Evolutionary conservation across 495 filamentous ascomycete species (phyloP).

Genomic region (Aspergillus conjunctus): DNA sequence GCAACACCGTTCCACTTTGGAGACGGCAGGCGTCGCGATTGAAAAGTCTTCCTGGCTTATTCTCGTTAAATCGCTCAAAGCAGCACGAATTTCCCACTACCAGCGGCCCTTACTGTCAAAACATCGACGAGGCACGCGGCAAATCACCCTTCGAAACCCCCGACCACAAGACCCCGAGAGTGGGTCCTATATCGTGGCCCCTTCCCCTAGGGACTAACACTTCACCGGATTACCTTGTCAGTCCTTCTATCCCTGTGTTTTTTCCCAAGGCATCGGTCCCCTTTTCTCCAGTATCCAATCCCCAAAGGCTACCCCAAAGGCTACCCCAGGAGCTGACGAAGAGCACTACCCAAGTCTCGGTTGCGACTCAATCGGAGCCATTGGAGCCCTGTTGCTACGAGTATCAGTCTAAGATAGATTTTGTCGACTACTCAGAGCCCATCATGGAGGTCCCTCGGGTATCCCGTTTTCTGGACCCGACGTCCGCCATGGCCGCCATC

Average conservation of each 20-base stretch:
- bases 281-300: background rate
- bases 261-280: background rate
- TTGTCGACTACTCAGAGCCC: background rate
- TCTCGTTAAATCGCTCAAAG: background rate
- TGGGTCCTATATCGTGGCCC: background rate
- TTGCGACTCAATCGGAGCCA: background rate
- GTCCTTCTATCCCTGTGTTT: background rate
- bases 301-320: background rate
- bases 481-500: slow-evolving; percentile 50
- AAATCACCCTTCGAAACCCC: background rate
- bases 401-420: background rate
- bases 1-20: background rate
- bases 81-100: background rate
- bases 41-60: background rate
- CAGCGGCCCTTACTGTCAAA: background rate
- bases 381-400: background rate
- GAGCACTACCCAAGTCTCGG: background rate
- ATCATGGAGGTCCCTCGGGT: slow-evolving; percentile 30
- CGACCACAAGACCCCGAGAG: background rate
- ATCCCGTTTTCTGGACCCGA: slow-evolving; percentile 46
- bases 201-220: background rate
- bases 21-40: background rate
- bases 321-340: background rate
- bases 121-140: background rate
- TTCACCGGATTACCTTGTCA: background rate